Evolutionary conservation across 192 early-diverging fungal species (phyloP).

Genomic region (Phlyctochytrium bullatum): DNA sequence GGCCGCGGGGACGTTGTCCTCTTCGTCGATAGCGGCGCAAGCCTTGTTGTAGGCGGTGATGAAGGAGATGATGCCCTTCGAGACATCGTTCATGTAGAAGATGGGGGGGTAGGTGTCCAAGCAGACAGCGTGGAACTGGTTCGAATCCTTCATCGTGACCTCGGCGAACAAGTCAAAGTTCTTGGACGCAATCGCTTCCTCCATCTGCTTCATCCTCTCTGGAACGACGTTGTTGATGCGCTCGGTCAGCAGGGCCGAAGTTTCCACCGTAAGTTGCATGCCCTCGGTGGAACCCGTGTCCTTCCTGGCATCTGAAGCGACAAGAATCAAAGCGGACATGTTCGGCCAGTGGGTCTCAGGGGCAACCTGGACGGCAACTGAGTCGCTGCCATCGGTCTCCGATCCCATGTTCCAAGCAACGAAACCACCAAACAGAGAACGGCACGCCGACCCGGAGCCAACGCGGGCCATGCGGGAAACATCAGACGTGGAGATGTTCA

Average conservation of each 20-base stretch:
- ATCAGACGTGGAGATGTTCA: slow-evolving; percentile 49
- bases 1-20: slow-evolving; percentile 11
- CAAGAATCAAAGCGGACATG: slow-evolving; percentile 90
- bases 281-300: slow-evolving; percentile 86
- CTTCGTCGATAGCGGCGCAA: slow-evolving; percentile 9
- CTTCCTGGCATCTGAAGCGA: slow-evolving; percentile 92
- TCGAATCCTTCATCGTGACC: slow-evolving; percentile 96
- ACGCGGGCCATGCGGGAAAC: slow-evolving; percentile 88
- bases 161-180: slow-evolving; percentile 93
- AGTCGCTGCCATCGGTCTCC: slow-evolving; percentile 66
- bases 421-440: slow-evolving; percentile 96
- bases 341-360: slow-evolving; percentile 91
- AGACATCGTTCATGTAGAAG: slow-evolving; percentile 96
- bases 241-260: slow-evolving; percentile 80
- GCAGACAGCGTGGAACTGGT: slow-evolving; percentile 99
- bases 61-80: slow-evolving; percentile 79
- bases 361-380: slow-evolving; percentile 89
- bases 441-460: slow-evolving; percentile 96
- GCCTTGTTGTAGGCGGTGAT: slow-evolving; percentile 83
- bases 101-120: slow-evolving; percentile 99
- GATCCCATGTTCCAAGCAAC: slow-evolving; percentile 96
- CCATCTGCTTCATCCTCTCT: slow-evolving; percentile 84
- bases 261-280: slow-evolving; percentile 96
- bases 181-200: slow-evolving; percentile 71
- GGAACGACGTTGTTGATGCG: slow-evolving; percentile 87